Evolutionary conservation across 805 yeast species (phyloP).

Genomic region (Zygosaccharomyces pseudorouxii): DNA sequence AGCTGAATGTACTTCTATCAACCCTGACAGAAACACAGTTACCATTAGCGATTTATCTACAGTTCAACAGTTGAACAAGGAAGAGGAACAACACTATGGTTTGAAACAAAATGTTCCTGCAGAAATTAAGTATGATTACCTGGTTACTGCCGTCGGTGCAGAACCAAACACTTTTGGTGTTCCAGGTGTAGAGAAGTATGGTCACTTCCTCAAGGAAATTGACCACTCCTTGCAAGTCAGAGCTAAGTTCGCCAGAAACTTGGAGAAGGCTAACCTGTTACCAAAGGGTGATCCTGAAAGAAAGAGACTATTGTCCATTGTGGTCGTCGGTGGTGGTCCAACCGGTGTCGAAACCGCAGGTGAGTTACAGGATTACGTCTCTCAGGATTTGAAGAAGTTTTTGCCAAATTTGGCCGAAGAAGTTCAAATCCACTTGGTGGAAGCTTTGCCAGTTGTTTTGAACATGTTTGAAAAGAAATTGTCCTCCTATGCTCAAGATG

Average conservation of each 20-base stretch:
- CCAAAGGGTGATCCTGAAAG: slow-evolving; percentile 77
- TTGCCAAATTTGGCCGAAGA: slow-evolving; percentile 84
- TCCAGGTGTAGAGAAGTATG: slow-evolving; percentile 83
- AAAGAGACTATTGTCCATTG: slow-evolving; percentile 76
- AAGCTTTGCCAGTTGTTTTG: slow-evolving; percentile 86
- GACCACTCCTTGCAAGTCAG: slow-evolving; percentile 81
- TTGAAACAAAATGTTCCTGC: slow-evolving; percentile 40
- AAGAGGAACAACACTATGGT: slow-evolving; percentile 37
- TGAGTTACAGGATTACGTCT: slow-evolving; percentile 90
- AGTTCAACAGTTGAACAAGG: slow-evolving; percentile 28
- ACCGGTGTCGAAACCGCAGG: slow-evolving; percentile 98
- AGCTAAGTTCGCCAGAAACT: slow-evolving; percentile 73
- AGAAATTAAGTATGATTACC: slow-evolving; percentile 66
- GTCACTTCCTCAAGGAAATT: slow-evolving; percentile 83
- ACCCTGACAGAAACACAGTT: slow-evolving; percentile 65
- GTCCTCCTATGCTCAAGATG: slow-evolving; percentile 42
- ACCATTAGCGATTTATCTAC: slow-evolving; percentile 48
- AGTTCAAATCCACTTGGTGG: slow-evolving; percentile 79
- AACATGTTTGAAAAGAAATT: slow-evolving; percentile 44
- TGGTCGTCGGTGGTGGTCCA: slow-evolving; percentile 97
- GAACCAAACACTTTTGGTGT: slow-evolving; percentile 91
- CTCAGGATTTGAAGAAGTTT: slow-evolving; percentile 82
- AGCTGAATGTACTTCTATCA: slow-evolving; percentile 84
- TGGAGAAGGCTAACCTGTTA: slow-evolving; percentile 82
- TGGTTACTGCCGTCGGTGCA: slow-evolving; percentile 90